phyloP scores from a whole-genome alignment of 495 filamentous ascomycete genomes.

The Trichoderma virens region DNA sequence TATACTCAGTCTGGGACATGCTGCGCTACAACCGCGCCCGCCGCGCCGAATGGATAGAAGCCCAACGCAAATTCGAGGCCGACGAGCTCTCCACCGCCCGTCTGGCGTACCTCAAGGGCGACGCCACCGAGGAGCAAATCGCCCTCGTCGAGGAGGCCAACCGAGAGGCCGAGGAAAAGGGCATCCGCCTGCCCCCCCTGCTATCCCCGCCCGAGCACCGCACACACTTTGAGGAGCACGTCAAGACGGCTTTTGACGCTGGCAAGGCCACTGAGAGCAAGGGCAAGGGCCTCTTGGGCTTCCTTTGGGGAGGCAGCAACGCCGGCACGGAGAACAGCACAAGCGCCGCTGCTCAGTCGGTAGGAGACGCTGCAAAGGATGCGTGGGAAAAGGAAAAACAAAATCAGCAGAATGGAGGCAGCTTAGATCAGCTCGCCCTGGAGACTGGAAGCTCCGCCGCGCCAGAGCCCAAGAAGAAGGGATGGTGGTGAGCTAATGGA shows the following conservation, averaged over 20 bases:
- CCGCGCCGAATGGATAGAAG: constrained; percentile 55
- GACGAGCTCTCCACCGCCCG: constrained; percentile 45
- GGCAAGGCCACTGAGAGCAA: constrained; percentile 23
- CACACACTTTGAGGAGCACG: constrained; percentile 10
- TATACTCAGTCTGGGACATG: constrained; percentile 80
- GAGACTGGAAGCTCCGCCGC: constrained; percentile 13
- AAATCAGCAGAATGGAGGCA: constrained; percentile 40
- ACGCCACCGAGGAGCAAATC: constrained; percentile 51
- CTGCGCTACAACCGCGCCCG: constrained; percentile 73
- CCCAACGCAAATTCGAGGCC: constrained; percentile 51
- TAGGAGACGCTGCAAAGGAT: constrained; percentile 27
- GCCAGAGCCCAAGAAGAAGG: constrained; percentile 25
- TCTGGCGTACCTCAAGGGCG: constrained; percentile 52
- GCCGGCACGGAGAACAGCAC: constrained; percentile 26
- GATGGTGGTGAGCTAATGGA: constrained; percentile 18
- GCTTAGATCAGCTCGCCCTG: constrained; percentile 38
- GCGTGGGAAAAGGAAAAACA: constrained; percentile 45
- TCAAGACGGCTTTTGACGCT: constrained; percentile 9
- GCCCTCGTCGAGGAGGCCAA: constrained; percentile 40
- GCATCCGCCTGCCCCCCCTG: constrained; percentile 29
- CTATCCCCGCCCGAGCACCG: constrained; percentile 18
- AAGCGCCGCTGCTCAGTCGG: not conserved
- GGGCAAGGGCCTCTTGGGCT: constrained; percentile 18
- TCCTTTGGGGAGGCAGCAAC: constrained; percentile 5
- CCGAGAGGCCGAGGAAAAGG: constrained; percentile 19